Conservation (phyloP, 106 monocot genomes). For the Dendrobium nobile region DNA sequence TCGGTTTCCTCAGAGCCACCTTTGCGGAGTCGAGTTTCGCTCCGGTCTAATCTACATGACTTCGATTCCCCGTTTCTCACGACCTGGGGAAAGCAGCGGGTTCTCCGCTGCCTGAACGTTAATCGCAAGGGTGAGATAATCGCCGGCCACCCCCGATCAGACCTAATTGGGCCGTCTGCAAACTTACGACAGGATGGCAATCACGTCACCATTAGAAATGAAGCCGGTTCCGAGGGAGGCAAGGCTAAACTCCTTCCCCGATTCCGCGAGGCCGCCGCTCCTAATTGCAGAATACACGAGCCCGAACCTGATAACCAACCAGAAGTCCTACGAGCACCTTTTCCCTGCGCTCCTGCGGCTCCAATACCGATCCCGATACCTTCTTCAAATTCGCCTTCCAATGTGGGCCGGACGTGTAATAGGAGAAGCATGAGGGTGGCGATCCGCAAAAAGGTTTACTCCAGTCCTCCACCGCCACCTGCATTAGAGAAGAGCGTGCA, state of each 20-base stretch:
- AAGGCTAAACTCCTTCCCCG: too few species aligned
- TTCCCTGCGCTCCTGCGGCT: too few species aligned
- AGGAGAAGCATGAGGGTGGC: slow-evolving; percentile 27
- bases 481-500: slow-evolving; percentile 9
- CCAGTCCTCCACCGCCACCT: background rate
- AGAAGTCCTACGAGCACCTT: background rate
- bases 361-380: background rate
- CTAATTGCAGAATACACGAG: too few species aligned
- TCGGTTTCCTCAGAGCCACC: background rate
- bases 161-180: background rate
- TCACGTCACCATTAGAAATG: too few species aligned
- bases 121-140: slow-evolving; percentile 21
- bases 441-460: background rate
- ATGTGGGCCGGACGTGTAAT: slow-evolving; percentile 31
- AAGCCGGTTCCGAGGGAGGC: too few species aligned
- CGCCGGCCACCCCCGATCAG: slow-evolving; percentile 1
- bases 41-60: slow-evolving; percentile 3
- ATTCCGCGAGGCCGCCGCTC: too few species aligned
- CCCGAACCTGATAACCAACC: background rate
- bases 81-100: slow-evolving; percentile 38
- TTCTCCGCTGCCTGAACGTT: slow-evolving; percentile 32
- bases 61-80: slow-evolving; percentile 35
- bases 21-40: background rate
- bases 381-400: background rate
- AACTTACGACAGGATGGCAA: too few species aligned